Evolutionary conservation across 2,329 filamentous ascomycete species (phyloP), one percentile per base, ranked within the genome.

Genomic region (Dactylellina leptospora): DNA sequence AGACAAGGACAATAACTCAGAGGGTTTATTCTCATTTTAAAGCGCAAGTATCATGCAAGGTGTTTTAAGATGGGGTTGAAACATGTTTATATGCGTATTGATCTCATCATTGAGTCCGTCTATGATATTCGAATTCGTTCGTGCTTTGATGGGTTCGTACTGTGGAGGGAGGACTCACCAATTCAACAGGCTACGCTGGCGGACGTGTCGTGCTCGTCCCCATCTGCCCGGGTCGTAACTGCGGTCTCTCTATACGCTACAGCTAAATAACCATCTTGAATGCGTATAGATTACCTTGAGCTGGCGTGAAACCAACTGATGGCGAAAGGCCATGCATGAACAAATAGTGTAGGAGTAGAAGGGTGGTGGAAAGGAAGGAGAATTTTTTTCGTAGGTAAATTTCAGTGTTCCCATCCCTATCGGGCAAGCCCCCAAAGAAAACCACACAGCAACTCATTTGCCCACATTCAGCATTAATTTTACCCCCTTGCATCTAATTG

Each of bases 41-140:
- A 72, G 68, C 59, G 68, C 68, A 72, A 64, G 44, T 64, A 44
- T 72, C 68, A 72, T 40, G 55, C 68, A 72, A 55, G 59, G 38
- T 72, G 38, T 72, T 28, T 64, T 72, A 28, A 64, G 68, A 72
- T 72, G 68, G 68, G 68, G 68, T 72, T 72, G 68, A 72, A 72
- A 72, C 68, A 72, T 72, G 59, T 72, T 71, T 64, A 11, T 72
- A 72, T 72, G 68, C 68, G 68, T 72, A 64, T 72, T 64, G 53
- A 28, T 60, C 68, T 72, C 68, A 72, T 72, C 68, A 72, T 63
- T 40, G 53, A 23, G 33, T 27, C 53, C 18, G 40, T 45, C 30
- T 45, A 20, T 45, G 18, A 22, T 18, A 23, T 45, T 4, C 36
- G 5, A 11, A 10, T 40, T 11, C 36, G 13, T n/a, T 40, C 36